Conservation (phyloP, 345 rosid species). For the Lepidium didymum region DNA sequence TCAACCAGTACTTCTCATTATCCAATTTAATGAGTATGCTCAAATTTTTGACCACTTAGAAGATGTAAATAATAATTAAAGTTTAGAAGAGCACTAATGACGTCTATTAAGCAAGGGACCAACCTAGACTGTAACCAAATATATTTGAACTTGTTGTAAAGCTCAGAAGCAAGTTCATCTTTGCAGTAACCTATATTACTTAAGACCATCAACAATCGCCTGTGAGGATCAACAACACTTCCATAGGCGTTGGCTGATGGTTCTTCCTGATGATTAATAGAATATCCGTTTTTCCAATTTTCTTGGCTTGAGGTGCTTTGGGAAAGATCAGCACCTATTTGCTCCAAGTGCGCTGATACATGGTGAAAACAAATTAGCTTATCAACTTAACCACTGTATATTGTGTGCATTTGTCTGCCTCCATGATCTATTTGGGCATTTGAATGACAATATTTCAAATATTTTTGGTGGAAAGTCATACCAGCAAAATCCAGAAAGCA, state of each 20-base stretch:
- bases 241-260: conserved; percentile 46
- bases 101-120: conserved; percentile 4
- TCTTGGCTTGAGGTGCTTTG: conserved; percentile 38
- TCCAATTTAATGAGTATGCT: not conserved
- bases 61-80: not conserved
- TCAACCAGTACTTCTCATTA: not conserved
- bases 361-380: conserved; percentile 20
- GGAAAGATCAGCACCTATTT: conserved; percentile 27
- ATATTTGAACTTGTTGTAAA: conserved; percentile 71
- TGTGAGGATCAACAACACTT: conserved; percentile 67
- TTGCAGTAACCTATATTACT: conserved; percentile 97
- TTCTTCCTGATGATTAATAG: conserved; percentile 40
- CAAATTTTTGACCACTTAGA: not conserved
- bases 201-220: conserved; percentile 68
- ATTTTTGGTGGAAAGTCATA: conserved; percentile 24
- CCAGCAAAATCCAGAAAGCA: conserved; percentile 99
- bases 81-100: conserved; percentile 10
- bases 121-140: conserved; percentile 78
- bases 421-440: not conserved
- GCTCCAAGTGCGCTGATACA: conserved; percentile 32
- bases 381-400: not conserved
- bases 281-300: conserved; percentile 56
- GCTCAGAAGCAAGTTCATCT: conserved; percentile 76
- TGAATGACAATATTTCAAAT: not conserved
- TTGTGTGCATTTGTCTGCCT: not conserved